Base-by-base conservation (phyloP, 768 basidiomycete genomes). In the Pleurotus pulmonarius region DNA sequence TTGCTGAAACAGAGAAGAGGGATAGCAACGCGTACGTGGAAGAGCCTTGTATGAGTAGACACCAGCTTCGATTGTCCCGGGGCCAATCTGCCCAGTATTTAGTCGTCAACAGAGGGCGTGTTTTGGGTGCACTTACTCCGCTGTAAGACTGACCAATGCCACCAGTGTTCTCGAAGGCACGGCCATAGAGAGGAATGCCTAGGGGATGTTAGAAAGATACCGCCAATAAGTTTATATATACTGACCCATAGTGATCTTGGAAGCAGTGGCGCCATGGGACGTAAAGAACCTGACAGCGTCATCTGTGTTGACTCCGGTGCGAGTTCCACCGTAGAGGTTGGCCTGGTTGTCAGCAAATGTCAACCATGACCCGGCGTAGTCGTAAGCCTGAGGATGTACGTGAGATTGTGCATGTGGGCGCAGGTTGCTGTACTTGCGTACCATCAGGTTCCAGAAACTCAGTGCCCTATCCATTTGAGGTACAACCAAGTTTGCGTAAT, bases 391-490 rank as follows among this genome's bases (percentile, higher is more conserved):
- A 15, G 41, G 15, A 58, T 54, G 18, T 11, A 29, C 20, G 40
- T 16, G 34, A 15, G 47, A 58, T 34, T 45, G 12, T 13, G 34
- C 11, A 8, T 25, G 38, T 40, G 25, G 12, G 16, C 4, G n/a
- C 25, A 5, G 47, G 49, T 44, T 5, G 6, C 45, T 20, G 51
- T 3, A 24, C n/a, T 5, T 1, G 24, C 65, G 20, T 45, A 83
- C 88, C 91, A 93, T 92, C 52, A 93, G 67, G 64, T 93, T 91
- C 90, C 90, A 92, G 72, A 83, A 89, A 46, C 75, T 79, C 49
- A 94, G 65, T 5, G 82, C 85, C 15, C 64, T 62, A 63, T 90
- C 79, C 83, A 93, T 85, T 60, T 85, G 80, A 5, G 78, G 65
- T 15, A 92, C 73, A 4, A 77, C 73, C 15, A 88, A 75, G 59